Base-by-base conservation (phyloP, 2,329 filamentous ascomycete species). In the Aspergillus luchuensis region DNA sequence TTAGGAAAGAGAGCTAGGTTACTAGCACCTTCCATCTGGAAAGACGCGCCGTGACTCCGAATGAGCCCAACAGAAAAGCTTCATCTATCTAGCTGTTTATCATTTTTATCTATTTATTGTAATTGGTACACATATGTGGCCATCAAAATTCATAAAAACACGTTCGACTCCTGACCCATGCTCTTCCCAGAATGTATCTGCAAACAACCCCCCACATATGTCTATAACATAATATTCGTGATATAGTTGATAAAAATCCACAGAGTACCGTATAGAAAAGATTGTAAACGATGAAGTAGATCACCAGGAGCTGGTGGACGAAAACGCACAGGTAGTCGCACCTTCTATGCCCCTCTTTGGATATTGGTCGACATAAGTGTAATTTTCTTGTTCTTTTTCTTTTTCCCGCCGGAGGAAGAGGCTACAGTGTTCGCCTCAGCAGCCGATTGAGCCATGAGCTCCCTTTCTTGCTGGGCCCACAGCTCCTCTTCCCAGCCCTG, bases 401-500 rank as follows among this genome's bases (percentile, higher is more conserved):
- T 85, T 73, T 85, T 86, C 45, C 81, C 68, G 13, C 63, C 67
- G n/a, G 68, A 59, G 25, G 65, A 63, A 17, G 70, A 43, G 6
- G 63, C 57, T 30, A 68, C 23, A 51, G 54, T 62, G 25, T 61
- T 67, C 30, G 62, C 65, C 21, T 66, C 69, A 17, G 65, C 72
- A 60, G 81, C 79, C 6, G 81, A 79, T 59, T 82, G 80, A 4
- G 81, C 82, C 13, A 85, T 75, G 50, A 85, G 76, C 51, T 74
- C 72, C 25, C 68, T 71, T 56, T 85, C 81, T 53, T 85, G 80
- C 58, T 92, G 89, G 1, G 85, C 83, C 13, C 87, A 80, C 15
- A 96, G 73, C 59, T 97, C 86, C 59, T 89, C 88, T 69, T 96
- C 91, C 89, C 89, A 91, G 1, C 89, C 91, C 68, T 91, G 88